Percentiles rank a stretch among this genome's conserved stretches.
Conservation (phyloP, 768 basidiomycete genomes). For the Kwoniella mangroviensis region DNA sequence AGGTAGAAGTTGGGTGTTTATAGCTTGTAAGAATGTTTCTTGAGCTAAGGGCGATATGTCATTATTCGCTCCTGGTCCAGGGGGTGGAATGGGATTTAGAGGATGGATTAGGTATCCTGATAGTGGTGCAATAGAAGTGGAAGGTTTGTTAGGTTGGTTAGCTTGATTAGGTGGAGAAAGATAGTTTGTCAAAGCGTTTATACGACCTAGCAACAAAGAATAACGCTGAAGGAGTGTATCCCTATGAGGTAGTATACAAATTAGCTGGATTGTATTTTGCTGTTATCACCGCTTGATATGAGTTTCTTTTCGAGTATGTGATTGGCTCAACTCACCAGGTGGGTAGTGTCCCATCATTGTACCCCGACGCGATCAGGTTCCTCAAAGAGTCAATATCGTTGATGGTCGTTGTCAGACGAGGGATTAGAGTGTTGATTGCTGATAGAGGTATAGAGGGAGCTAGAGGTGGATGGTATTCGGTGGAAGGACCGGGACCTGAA, state of each 20-base stretch:
- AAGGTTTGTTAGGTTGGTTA: constrained; percentile 10
- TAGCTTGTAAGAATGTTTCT: constrained; percentile 46
- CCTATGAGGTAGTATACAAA: constrained; percentile 21
- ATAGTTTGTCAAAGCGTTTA: constrained; percentile 36
- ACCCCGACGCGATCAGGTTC: constrained; percentile 32
- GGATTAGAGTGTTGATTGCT: constrained; percentile 44
- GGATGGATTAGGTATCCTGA: constrained; percentile 41
- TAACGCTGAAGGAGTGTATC: constrained; percentile 46
- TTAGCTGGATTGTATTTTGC: not conserved
- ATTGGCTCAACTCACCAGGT: constrained; percentile 38
- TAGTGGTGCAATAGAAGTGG: constrained; percentile 9
- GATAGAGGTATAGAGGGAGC: constrained; percentile 31
- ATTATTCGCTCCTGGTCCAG: not conserved
- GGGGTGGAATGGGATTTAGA: constrained; percentile 38
- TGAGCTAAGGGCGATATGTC: constrained; percentile 23
- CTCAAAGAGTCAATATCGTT: constrained; percentile 50
- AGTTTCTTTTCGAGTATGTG: not conserved
- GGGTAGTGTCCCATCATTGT: constrained; percentile 43
- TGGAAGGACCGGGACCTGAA: constrained; percentile 5
- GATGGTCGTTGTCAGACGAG: constrained; percentile 46
- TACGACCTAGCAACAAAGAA: constrained; percentile 42
- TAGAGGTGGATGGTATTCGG: constrained; percentile 25
- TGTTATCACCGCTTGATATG: too few species aligned
- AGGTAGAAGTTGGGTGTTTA: constrained; percentile 37
- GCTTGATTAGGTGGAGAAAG: constrained; percentile 27